Base-by-base conservation (phyloP, 2,329 filamentous ascomycete genomes). In the Beauveria pseudobassiana region DNA sequence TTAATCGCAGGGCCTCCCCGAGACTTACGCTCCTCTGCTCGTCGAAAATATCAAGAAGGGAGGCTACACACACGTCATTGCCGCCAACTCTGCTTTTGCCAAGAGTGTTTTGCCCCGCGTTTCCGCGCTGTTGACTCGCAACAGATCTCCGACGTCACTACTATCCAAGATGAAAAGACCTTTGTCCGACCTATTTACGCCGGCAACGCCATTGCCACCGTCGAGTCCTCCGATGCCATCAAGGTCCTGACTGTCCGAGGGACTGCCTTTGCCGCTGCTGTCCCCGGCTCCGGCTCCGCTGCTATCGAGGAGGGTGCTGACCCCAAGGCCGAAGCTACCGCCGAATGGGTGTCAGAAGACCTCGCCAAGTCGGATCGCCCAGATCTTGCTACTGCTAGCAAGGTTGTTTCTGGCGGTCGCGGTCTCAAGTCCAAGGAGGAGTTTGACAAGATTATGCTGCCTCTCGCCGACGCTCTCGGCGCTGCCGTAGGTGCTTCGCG, bases 361-460 rank as follows among this genome's bases (percentile, higher is more conserved):
- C 84, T 99, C 59, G 85, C 93, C 69, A 96, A 93, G 78, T 96
- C 91, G 53, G 93, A 98, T 75, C 88, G 96, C 48, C 95, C 95
- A 10, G 95, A 99, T 72, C 86, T 99, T 45, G 88, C 88, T 40
- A 96, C 92, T n/a, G 95, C 95, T 54, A 81, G 84, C 67, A 90
- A 85, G 72, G 93, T 99, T 22, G 95, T 99, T 22, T 96, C 93
- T 9, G 95, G 95, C 66, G 95, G 95, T 7, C 88, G 95, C 68
- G 95, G 93, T 49, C 81, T 99, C 68, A 99, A 98, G 81, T 97
- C 93, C 18, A 98, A 97, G 82, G 91, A 96, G 75, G 93, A 98
- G 61, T 99, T 99, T 71, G 93, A 99, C 78, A 87, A 84, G 69
- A 75, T 99, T 61, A 98, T 99, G 83, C 81, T 92, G 61, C 93